Conservation (phyloP, 495 filamentous ascomycete species). For the Penicillium daleae region DNA sequence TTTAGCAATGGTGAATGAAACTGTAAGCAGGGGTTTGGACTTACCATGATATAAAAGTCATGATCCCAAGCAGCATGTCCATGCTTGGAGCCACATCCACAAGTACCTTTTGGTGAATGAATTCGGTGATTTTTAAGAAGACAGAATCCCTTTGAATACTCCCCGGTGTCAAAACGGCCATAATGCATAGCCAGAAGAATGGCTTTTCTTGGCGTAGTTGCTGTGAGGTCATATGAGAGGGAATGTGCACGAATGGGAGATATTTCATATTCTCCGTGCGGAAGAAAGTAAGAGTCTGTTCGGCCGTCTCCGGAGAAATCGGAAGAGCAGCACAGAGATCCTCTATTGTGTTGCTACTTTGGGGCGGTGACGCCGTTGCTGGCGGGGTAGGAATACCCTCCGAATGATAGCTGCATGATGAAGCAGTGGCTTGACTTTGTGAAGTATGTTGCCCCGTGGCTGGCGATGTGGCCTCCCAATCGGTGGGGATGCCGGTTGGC, state of each 20-base stretch:
- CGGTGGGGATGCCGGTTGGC: slow-evolving; percentile 14
- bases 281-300: slow-evolving; percentile 44
- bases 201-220: slow-evolving; percentile 51
- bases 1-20: neutral
- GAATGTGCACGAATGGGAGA: slow-evolving; percentile 52
- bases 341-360: slow-evolving; percentile 6
- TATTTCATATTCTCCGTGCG: slow-evolving; percentile 44
- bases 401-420: neutral
- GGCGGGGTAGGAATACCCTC: slow-evolving; percentile 25
- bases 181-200: slow-evolving; percentile 59
- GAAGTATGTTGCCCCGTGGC: slow-evolving; percentile 6
- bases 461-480: slow-evolving; percentile 23
- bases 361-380: slow-evolving; percentile 7
- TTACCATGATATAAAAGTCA: slow-evolving; percentile 53
- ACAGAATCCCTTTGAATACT: slow-evolving; percentile 40
- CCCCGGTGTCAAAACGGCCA: slow-evolving; percentile 44
- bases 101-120: slow-evolving; percentile 51
- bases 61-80: slow-evolving; percentile 59
- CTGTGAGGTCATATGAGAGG: slow-evolving; percentile 45
- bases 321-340: slow-evolving; percentile 20
- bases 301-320: slow-evolving; percentile 39
- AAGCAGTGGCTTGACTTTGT: slow-evolving; percentile 5
- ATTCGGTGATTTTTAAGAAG: slow-evolving; percentile 41
- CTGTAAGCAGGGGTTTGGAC: neutral
- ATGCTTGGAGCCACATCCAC: slow-evolving; percentile 53